Evolutionary conservation across 2,329 filamentous ascomycete species (phyloP).

Genomic region (Colletotrichum limetticola): DNA sequence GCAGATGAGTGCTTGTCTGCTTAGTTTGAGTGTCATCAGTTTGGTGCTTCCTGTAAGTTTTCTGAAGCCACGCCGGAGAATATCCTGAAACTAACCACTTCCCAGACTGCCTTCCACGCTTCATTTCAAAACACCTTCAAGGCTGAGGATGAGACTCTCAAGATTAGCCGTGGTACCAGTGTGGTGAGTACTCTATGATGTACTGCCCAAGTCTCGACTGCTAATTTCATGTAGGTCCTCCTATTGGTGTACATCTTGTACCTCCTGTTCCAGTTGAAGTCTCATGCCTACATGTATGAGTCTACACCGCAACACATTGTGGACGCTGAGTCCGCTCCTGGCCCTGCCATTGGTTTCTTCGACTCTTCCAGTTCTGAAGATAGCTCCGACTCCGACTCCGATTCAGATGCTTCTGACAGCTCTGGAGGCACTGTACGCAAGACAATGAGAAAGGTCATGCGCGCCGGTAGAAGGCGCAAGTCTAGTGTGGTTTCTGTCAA

Average conservation of each 20-base stretch:
- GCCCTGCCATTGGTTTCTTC: conserved; percentile 83
- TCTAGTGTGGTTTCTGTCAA: conserved; percentile 79
- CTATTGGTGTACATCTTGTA: conserved; percentile 86
- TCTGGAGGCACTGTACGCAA: conserved; percentile 75
- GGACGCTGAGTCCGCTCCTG: conserved; percentile 89
- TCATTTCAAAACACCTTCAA: conserved; percentile 74
- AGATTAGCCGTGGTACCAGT: conserved; percentile 90
- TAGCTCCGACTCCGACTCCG: conserved; percentile 70
- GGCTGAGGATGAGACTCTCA: conserved; percentile 78
- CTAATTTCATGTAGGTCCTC: conserved; percentile 64
- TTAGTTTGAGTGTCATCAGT: conserved; percentile 91
- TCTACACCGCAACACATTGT: conserved; percentile 93
- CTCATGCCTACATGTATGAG: conserved; percentile 90
- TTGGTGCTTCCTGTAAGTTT: conserved; percentile 78
- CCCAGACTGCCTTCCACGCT: conserved; percentile 87
- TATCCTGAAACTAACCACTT: conserved; percentile 44
- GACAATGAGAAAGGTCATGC: conserved; percentile 80
- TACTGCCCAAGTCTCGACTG: conserved; percentile 5
- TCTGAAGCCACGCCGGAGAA: background rate
- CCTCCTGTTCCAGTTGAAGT: conserved; percentile 90
- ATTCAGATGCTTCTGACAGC: conserved; percentile 72
- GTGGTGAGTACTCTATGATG: conserved; percentile 65
- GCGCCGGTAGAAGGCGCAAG: conserved; percentile 77
- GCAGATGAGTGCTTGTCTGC: conserved; percentile 93
- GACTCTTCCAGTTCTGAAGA: conserved; percentile 73